Base-by-base conservation (phyloP, 163 green algal genomes). In the Scenedesmus sp. region DNA sequence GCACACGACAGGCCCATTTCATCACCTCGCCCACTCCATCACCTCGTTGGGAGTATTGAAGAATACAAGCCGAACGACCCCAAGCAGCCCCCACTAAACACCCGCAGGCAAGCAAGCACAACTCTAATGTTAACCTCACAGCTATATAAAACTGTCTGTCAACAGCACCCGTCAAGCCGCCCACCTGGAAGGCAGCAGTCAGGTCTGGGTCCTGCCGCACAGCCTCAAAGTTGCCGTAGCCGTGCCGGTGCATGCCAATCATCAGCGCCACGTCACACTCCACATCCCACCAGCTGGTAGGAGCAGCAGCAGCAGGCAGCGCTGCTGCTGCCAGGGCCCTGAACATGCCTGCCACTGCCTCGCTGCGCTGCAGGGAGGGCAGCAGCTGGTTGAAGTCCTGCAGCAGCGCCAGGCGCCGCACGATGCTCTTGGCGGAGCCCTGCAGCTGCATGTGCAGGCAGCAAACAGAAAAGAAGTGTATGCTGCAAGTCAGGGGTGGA, bases 221-320 rank as follows among this genome's bases (percentile, higher is more conserved):
- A 13, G 67, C 89, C 7, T 94, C 91, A 83, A 92, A 96, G 84
- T 94, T 94, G 52, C 60, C 90, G 57, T 94, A 95, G 52, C 94
- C 94, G 81, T 95, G 94, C 64, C 82, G 60, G 88, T 94, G 84
- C 59, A 95, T 82, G 23, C 94, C 94, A 52, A 92, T 23, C 74
- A 96, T 70, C 73, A 96, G 91, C 20, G 88, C 92, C 56, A 94
- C 56, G 86, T 96, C 94, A 64, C 76, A 67, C 20, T 93, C 89
- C 9, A 84, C 59, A 34, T 82, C 92, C 94, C 93, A 96, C 92
- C 89, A 94, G 64, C 55, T n/a, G 13, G 87, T 67, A 83, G 91
- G 91, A 60, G 89, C 66, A 73, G 54, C 62, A 60, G 52, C 54
- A 54, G 64, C 34, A 23, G 88, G 88, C 46, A 92, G 64, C 4